A percentile compares a stretch with the other conserved stretches of the same genome.
These are phyloP conservation scores for Fraxinus albicans DNA, from an alignment of 305 asterid species.

Conservation along the genomic window DNA sequence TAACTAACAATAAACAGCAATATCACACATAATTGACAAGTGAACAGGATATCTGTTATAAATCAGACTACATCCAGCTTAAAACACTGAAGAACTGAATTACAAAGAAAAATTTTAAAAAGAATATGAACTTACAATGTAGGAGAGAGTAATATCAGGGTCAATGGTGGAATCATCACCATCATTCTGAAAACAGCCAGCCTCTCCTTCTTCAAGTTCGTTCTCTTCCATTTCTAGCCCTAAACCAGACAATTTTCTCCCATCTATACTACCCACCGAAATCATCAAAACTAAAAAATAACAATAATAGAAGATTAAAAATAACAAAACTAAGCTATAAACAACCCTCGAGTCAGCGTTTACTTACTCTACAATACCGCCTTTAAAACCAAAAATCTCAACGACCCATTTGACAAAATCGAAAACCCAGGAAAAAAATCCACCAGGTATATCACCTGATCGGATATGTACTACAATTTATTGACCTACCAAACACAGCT, in stretches of 20 bases:
- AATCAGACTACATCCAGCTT: slow-evolving; percentile 14
- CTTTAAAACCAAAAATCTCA: slow-evolving; percentile 29
- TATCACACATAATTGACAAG: slow-evolving; percentile 14
- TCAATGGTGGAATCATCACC: slow-evolving; percentile 69
- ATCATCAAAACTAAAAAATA: slow-evolving; percentile 49
- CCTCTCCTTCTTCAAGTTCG: slow-evolving; percentile 98
- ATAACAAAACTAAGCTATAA: slow-evolving; percentile 20
- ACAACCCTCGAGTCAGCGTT: slow-evolving; percentile 21
- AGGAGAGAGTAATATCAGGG: slow-evolving; percentile 95
- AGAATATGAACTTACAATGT: slow-evolving; percentile 59
- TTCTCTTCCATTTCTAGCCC: slow-evolving; percentile 64
- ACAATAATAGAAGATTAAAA: neutral
- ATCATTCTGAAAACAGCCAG: slow-evolving; percentile 41
- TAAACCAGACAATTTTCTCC: slow-evolving; percentile 64
- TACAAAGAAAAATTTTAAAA: neutral
- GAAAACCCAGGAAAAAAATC: slow-evolving; percentile 14
- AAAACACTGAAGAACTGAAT: slow-evolving; percentile 18
- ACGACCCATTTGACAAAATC: slow-evolving; percentile 19
- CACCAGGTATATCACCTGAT: slow-evolving; percentile 19
- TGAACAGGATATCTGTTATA: neutral
- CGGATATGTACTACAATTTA: slow-evolving; percentile 38
- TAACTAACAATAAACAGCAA: neutral
- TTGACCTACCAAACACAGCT: slow-evolving; percentile 37
- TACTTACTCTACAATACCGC: slow-evolving; percentile 26
- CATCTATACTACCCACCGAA: slow-evolving; percentile 77